Conservation (phyloP, 1,139 yeast genomes). For the Candida freyschussii region DNA sequence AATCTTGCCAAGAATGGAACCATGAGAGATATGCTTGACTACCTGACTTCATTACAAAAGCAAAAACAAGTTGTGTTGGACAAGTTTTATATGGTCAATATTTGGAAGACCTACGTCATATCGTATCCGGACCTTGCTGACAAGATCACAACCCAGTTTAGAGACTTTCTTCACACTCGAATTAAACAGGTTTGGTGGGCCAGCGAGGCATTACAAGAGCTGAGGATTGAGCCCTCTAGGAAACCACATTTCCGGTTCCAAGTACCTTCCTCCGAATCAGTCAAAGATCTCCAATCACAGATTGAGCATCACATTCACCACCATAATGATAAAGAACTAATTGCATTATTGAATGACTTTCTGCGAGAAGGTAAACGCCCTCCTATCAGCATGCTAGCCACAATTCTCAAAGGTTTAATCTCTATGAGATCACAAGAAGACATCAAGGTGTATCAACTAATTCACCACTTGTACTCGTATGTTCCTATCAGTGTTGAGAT, state of each 20-base stretch:
- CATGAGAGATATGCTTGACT: constrained; percentile 2
- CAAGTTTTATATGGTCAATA: constrained; percentile 4
- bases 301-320: constrained; percentile 1
- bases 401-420: constrained; percentile 10
- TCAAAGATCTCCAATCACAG: constrained; percentile 1
- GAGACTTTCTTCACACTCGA: constrained; percentile 1
- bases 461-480: constrained; percentile 10
- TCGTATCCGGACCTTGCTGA: constrained; percentile 2
- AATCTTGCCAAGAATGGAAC: constrained; percentile 4
- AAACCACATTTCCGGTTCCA: constrained; percentile 2
- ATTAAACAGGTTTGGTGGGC: constrained; percentile 6
- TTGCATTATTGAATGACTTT: constrained; percentile 12
- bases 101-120: constrained; percentile 7
- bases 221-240: constrained; percentile 1
- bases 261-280: background rate
- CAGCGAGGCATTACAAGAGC: constrained; percentile 1
- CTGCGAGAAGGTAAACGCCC: constrained; percentile 22
- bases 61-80: constrained; percentile 2
- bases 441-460: constrained; percentile 11
- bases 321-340: constrained; percentile 9
- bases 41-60: constrained; percentile 3
- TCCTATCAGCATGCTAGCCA: constrained; percentile 7
- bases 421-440: constrained; percentile 12
- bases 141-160: constrained; percentile 5
- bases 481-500: constrained; percentile 16